Conservation (phyloP, 768 basidiomycete genomes). For the Epithele typhae region DNA sequence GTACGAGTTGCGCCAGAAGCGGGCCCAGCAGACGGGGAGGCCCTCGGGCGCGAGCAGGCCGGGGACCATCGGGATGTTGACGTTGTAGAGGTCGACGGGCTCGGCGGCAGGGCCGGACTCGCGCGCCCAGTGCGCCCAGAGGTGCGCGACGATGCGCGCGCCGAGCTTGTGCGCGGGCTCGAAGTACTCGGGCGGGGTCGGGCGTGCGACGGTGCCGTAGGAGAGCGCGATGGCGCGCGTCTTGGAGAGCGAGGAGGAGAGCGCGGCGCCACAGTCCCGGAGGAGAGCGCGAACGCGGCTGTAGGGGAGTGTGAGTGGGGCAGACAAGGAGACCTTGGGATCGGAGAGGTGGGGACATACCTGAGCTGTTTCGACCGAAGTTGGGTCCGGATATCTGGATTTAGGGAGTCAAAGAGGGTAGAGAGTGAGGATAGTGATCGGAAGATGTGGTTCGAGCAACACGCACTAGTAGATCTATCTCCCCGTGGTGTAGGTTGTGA, state of each 20-base stretch:
- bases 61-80: conserved; percentile 85
- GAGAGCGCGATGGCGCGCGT: conserved; percentile 82
- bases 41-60: conserved; percentile 54
- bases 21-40: conserved; percentile 73
- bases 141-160: conserved; percentile 58
- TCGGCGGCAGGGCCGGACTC: conserved; percentile 56
- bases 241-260: conserved; percentile 70
- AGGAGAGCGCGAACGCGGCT: conserved; percentile 87
- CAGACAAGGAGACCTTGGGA: not conserved
- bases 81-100: conserved; percentile 77
- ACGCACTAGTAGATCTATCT: conserved; percentile 86
- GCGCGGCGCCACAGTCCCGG: conserved; percentile 91
- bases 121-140: conserved; percentile 85
- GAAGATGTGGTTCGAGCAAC: not conserved
- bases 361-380: conserved; percentile 78
- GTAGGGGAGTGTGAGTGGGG: not conserved
- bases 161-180: conserved; percentile 73
- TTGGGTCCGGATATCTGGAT: conserved; percentile 80
- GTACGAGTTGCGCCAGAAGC: conserved; percentile 83
- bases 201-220: conserved; percentile 74
- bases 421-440: too few relatives aligned
- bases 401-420: not conserved
- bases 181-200: conserved; percentile 54
- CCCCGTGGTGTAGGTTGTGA: conserved; percentile 79
- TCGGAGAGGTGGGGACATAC: conserved; percentile 39